Percentiles rank a stretch among this genome's conserved stretches.
phyloP scores from a whole-genome alignment of 1,284 basidiomycete species.

The Sutorius eximius region DNA sequence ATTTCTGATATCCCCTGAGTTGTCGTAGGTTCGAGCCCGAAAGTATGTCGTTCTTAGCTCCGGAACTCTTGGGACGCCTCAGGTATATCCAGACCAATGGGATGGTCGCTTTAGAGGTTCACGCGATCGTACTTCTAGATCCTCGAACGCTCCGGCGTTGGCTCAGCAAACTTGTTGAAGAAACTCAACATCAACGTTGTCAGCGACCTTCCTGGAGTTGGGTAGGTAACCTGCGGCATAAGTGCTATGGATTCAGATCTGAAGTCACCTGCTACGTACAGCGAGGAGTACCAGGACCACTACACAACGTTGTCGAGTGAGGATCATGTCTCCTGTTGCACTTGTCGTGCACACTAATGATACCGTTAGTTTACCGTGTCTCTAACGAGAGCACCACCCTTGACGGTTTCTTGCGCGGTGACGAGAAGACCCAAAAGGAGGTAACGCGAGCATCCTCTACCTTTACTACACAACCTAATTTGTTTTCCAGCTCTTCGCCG shows the following conservation, averaged over 20 bases:
- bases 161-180: slow-evolving; percentile 52
- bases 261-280: slow-evolving; percentile 23
- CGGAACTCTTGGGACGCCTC: slow-evolving; percentile 68
- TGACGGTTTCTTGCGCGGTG: slow-evolving; percentile 70
- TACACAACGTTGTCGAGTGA: slow-evolving; percentile 66
- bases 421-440: slow-evolving; percentile 57
- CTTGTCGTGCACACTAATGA: neutral
- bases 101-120: neutral
- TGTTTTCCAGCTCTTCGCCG: slow-evolving; percentile 50
- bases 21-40: slow-evolving; percentile 47
- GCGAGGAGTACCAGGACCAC: slow-evolving; percentile 73
- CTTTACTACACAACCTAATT: neutral
- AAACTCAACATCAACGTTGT: slow-evolving; percentile 60
- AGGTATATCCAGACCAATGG: slow-evolving; percentile 20
- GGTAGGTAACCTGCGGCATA: slow-evolving; percentile 39
- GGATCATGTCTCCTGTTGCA: slow-evolving; percentile 16
- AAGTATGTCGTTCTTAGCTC: slow-evolving; percentile 65
- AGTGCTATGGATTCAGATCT: neutral
- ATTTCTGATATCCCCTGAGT: neutral
- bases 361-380: slow-evolving; percentile 61
- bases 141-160: slow-evolving; percentile 70
- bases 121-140: slow-evolving; percentile 40
- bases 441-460: slow-evolving; percentile 23
- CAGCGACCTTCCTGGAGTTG: slow-evolving; percentile 69
- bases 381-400: slow-evolving; percentile 62